Conservation (phyloP, 257 asterid species). For the Capsicum chinense region DNA sequence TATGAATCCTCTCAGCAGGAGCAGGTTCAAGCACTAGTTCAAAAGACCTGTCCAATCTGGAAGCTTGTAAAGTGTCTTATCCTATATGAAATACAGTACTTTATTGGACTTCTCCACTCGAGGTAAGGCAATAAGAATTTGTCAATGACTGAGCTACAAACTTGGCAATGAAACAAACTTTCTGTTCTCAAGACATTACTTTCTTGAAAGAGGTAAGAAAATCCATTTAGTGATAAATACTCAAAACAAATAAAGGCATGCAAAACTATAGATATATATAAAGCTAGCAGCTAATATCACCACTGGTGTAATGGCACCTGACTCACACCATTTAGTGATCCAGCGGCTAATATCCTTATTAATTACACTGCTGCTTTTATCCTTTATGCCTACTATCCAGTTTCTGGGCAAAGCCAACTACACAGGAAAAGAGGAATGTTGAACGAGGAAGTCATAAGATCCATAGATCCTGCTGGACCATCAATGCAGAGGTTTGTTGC, state of each 20-base stretch:
- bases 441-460: constrained; percentile 46
- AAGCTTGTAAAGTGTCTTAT: background rate
- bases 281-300: constrained; percentile 42
- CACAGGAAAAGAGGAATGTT: constrained; percentile 54
- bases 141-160: background rate
- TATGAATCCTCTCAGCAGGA: too few relatives aligned
- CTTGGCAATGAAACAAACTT: background rate
- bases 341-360: constrained; percentile 42
- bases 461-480: constrained; percentile 37
- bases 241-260: constrained; percentile 36
- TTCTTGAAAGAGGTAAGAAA: background rate
- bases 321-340: constrained; percentile 43
- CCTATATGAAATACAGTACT: background rate
- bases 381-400: constrained; percentile 37
- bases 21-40: too few relatives aligned
- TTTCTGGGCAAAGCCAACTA: constrained; percentile 46
- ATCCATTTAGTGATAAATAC: background rate
- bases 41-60: too few relatives aligned
- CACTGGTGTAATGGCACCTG: constrained; percentile 39
- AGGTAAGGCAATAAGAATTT: background rate
- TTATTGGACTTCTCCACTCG: background rate
- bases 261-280: constrained; percentile 36
- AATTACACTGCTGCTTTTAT: background rate
- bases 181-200: background rate
- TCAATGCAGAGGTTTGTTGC: constrained; percentile 40